These are phyloP conservation scores for Delonix regia DNA, from an alignment of 306 rosid genomes.

Conservation along the genomic window DNA sequence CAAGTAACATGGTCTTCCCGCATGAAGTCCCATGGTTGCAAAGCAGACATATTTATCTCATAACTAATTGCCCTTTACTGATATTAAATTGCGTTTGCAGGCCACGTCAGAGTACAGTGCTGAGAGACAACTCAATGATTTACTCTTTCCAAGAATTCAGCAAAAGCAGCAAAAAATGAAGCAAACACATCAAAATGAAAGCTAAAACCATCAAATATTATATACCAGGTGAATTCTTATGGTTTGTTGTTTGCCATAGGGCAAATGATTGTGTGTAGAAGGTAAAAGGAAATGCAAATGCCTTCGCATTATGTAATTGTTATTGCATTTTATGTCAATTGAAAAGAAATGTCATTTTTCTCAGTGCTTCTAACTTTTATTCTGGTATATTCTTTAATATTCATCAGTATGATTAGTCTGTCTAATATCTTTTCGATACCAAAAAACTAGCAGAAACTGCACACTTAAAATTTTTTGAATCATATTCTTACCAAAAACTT, in stretches of 20 bases:
- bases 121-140: conserved; percentile 81
- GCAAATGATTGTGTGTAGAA: conserved; percentile 35
- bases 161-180: conserved; percentile 64
- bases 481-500: not conserved
- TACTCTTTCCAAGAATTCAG: conserved; percentile 71
- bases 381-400: not conserved
- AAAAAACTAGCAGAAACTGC: not conserved
- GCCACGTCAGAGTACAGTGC: conserved; percentile 88
- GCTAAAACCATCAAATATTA: conserved; percentile 32
- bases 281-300: conserved; percentile 29
- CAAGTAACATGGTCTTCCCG: not conserved
- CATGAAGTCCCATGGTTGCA: not conserved
- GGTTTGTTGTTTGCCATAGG: conserved; percentile 24
- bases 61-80: conserved; percentile 26
- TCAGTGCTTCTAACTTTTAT: not conserved
- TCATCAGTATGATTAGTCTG: not conserved
- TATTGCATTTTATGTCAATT: conserved; percentile 41
- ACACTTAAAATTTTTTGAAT: not conserved
- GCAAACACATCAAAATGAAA: conserved; percentile 68
- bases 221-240: conserved; percentile 29
- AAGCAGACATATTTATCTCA: not conserved
- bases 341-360: conserved; percentile 44
- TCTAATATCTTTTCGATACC: not conserved
- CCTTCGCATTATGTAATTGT: conserved; percentile 46
- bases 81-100: conserved; percentile 51